These are phyloP conservation scores for Backusella psychrophila DNA, from an alignment of 192 early-diverging fungal species.

Conservation along the genomic window DNA sequence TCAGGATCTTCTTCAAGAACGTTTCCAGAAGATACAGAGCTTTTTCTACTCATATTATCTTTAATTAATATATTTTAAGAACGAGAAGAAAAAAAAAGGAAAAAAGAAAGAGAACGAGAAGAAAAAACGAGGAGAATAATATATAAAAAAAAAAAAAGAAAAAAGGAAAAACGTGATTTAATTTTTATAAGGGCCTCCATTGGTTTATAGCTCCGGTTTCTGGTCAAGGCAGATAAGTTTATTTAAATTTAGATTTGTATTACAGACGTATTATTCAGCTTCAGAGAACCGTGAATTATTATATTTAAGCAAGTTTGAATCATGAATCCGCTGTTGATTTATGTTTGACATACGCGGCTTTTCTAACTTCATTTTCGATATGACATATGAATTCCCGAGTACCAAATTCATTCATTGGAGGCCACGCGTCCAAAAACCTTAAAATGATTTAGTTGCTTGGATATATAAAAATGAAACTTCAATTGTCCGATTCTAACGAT, in stretches of 20 bases:
- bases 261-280: no score
- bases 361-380: no score
- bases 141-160: neutral
- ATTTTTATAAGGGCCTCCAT: neutral
- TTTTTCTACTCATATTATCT: slow-evolving; percentile 10
- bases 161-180: neutral
- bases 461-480: neutral
- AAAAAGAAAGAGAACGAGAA: neutral
- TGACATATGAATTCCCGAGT: no score
- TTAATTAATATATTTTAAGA: neutral
- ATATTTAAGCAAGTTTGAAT: no score
- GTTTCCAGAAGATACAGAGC: neutral
- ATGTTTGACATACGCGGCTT: no score
- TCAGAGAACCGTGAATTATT: no score
- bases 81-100: neutral
- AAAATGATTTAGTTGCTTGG: neutral
- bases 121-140: neutral
- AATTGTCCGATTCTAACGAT: neutral
- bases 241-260: no score
- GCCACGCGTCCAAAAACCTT: neutral
- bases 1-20: slow-evolving; percentile 42
- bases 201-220: neutral
- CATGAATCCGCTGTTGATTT: no score
- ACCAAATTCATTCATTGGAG: neutral
- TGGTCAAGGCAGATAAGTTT: no score